Base-by-base conservation (phyloP, 2,329 filamentous ascomycete species). In the Penicillium rolfsii region DNA sequence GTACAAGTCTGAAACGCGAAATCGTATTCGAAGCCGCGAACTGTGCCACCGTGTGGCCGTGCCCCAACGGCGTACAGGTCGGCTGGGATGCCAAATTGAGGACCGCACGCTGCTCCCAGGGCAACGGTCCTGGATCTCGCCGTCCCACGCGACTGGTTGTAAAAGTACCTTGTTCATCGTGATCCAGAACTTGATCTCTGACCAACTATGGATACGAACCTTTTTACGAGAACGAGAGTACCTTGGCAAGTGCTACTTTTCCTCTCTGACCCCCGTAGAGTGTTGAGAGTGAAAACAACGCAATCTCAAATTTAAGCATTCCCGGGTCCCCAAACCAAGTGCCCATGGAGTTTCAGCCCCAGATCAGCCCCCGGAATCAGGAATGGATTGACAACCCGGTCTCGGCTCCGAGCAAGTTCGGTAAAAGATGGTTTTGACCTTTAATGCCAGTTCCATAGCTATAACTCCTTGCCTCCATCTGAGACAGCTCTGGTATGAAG, bases 1-100 rank as follows among this genome's bases (percentile, higher is more conserved):
- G 35, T 36, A 36, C 35, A 2, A 36, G 57, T 60, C 61, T 68
- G 59, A 67, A 68, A 65, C 61, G 19, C 33, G 46, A 48, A n/a
- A 36, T 33, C 38, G 28, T 53, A 36, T 36, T 28, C 12, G 16
- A n/a, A 35, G 30, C 19, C 28, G 36, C 33, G 22, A 53, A 53
- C 50, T 40, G 52, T 41, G 26, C 26, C 38, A 19, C 52, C 24
- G 52, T 41, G 30, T 28, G 36, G 58, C 28, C 22, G n/a, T 36
- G 30, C 11, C 30, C 30, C 30, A 33, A 33, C 30, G 30, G 30
- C 30, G 9, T 33, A 33, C 30, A 48, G 3, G n/a, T n/a, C 55
- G 54, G 30, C 36, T 49, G n/a, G 16, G 49, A 54, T 59, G 48
- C 48, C 49, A 58, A 58, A 55, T 11, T 40, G 52, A 46, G 52